Conservation (phyloP, 371 early-diverging fungal species). For the Mortierella sp. region DNA sequence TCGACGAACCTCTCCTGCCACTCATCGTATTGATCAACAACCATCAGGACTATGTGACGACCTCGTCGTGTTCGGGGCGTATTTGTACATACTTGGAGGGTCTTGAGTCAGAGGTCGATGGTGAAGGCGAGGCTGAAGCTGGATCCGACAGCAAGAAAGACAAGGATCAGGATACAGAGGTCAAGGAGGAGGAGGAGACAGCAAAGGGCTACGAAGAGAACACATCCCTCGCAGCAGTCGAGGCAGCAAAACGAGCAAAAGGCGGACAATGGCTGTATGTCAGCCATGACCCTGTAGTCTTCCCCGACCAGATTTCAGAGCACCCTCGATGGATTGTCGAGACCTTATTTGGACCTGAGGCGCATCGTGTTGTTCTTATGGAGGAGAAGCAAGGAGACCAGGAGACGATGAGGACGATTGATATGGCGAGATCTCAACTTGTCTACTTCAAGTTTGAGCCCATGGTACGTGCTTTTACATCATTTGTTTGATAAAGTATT, state of each 20-base stretch:
- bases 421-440: constrained; percentile 42
- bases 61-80: constrained; percentile 74
- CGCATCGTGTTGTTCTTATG: constrained; percentile 48
- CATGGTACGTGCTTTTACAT: constrained; percentile 59
- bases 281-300: constrained; percentile 69
- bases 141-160: background rate
- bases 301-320: constrained; percentile 37
- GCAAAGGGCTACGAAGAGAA: constrained; percentile 36
- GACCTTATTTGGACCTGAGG: constrained; percentile 60
- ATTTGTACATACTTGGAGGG: constrained; percentile 72
- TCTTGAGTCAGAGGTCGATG: constrained; percentile 27
- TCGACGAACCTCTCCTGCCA: constrained; percentile 72
- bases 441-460: constrained; percentile 78
- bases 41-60: constrained; percentile 72
- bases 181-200: constrained; percentile 19
- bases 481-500: too few species aligned
- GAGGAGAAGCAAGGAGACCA: constrained; percentile 1
- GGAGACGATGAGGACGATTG: constrained; percentile 1
- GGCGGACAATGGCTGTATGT: constrained; percentile 76
- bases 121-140: background rate
- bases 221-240: constrained; percentile 38
- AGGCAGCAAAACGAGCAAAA: constrained; percentile 60
- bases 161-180: background rate
- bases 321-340: constrained; percentile 56
- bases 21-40: constrained; percentile 67